Conservation (phyloP, 164 flowering plant species). For the Aristolochia fimbriata region DNA sequence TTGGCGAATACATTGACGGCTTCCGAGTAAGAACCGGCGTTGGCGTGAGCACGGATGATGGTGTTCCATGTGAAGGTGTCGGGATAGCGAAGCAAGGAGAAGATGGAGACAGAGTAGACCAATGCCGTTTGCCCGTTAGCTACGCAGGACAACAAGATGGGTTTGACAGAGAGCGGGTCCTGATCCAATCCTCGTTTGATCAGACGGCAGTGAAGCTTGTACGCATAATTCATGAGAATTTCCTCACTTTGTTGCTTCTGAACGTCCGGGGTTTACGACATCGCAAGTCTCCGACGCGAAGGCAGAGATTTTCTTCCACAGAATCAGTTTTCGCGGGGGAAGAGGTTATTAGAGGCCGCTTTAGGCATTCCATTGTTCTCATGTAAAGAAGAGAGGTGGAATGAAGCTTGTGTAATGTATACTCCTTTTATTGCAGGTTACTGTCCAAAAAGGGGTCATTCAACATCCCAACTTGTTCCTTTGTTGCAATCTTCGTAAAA, state of each 20-base stretch:
- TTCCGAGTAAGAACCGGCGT: conserved; percentile 9
- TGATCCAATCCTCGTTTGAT: conserved; percentile 6
- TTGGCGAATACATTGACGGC: conserved; percentile 2
- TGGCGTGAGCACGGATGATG: conserved; percentile 12
- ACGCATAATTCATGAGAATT: conserved; percentile 12
- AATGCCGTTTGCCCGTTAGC: background rate
- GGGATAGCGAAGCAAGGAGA: conserved; percentile 8
- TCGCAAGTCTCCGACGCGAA: no score
- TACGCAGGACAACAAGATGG: conserved; percentile 6
- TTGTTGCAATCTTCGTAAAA: no score
- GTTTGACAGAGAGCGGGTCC: conserved; percentile 4
- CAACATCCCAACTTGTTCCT: no score
- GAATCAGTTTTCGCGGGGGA: no score
- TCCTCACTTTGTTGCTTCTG: background rate
- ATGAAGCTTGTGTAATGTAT: no score
- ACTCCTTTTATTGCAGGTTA: no score
- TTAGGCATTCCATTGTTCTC: no score
- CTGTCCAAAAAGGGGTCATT: no score
- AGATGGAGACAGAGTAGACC: conserved; percentile 8
- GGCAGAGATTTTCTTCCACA: no score
- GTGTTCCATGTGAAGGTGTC: conserved; percentile 18
- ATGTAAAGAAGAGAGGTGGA: no score
- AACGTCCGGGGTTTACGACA: no score
- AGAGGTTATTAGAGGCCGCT: no score
- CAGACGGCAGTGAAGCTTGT: conserved; percentile 13